Evolutionary conservation across 2,329 filamentous ascomycete genomes (phyloP).

Genomic region (Alternaria novae-zelandiae): DNA sequence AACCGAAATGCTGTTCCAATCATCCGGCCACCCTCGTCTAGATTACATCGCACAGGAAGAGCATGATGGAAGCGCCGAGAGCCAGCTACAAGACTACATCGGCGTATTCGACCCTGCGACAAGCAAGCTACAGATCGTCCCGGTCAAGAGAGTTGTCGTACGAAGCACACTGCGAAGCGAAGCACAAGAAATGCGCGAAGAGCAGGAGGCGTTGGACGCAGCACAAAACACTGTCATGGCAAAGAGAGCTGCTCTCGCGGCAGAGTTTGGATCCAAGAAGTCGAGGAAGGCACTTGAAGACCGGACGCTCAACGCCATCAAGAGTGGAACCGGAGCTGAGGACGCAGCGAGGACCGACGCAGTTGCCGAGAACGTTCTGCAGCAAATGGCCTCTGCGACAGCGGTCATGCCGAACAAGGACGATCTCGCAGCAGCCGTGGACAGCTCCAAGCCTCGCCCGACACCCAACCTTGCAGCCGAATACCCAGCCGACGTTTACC

Average conservation of each 20-base stretch:
- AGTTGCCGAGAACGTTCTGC: conserved; percentile 59
- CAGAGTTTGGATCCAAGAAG: conserved; percentile 85
- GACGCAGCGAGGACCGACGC: conserved; percentile 18
- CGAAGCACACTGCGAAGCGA: conserved; percentile 57
- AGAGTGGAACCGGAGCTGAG: conserved; percentile 25
- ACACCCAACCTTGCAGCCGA: conserved; percentile 70
- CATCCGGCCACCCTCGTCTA: conserved; percentile 64
- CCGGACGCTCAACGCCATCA: conserved; percentile 74
- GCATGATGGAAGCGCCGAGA: conserved; percentile 54
- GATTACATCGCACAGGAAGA: conserved; percentile 64
- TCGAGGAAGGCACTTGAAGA: conserved; percentile 78
- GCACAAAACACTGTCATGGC: conserved; percentile 57
- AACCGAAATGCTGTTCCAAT: conserved; percentile 63
- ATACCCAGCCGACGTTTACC: conserved; percentile 75
- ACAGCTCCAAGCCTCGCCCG: conserved; percentile 75
- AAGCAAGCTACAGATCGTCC: conserved; percentile 59
- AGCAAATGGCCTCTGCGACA: conserved; percentile 67
- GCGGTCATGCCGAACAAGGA: conserved; percentile 71
- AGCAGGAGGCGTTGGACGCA: conserved; percentile 36
- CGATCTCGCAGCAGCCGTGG: conserved; percentile 68
- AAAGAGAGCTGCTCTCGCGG: conserved; percentile 72
- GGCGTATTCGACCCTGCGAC: conserved; percentile 64
- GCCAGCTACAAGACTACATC: conserved; percentile 65
- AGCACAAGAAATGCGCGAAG: conserved; percentile 48
- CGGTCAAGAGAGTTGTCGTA: conserved; percentile 61